phyloP scores from a whole-genome alignment of 805 yeast species.

The Wickerhamiella occidentalis region DNA sequence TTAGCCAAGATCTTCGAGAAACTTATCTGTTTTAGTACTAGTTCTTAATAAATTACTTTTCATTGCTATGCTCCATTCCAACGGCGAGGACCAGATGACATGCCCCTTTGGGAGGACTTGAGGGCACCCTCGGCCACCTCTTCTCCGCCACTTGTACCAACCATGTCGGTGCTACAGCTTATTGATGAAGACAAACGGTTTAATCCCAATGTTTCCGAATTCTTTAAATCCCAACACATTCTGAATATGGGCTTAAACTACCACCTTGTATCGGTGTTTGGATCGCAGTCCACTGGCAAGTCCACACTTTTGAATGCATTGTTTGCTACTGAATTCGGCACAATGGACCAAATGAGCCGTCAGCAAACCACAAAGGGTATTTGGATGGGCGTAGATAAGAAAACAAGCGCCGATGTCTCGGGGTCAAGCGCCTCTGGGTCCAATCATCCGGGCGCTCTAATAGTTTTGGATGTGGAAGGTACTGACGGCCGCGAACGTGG shows the following conservation, averaged over 20 bases:
- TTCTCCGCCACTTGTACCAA: not conserved
- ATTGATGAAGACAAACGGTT: constrained; percentile 50
- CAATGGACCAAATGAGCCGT: constrained; percentile 77
- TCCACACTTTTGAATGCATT: constrained; percentile 78
- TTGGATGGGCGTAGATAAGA: constrained; percentile 51
- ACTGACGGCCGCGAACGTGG: constrained; percentile 97
- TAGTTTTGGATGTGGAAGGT: constrained; percentile 94
- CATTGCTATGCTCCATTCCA: too few relatives aligned
- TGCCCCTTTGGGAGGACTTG: not conserved
- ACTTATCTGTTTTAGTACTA: too few relatives aligned
- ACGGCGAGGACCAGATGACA: too few relatives aligned
- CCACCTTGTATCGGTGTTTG: constrained; percentile 90
- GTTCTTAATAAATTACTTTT: too few relatives aligned
- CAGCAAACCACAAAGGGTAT: constrained; percentile 87
- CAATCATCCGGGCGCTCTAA: constrained; percentile 7
- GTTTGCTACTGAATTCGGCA: constrained; percentile 80
- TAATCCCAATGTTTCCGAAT: constrained; percentile 29
- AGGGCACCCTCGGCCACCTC: not conserved
- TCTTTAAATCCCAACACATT: constrained; percentile 21
- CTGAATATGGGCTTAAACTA: constrained; percentile 49
- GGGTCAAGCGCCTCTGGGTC: not conserved
- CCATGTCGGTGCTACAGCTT: constrained; percentile 33
- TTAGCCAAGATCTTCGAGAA: too few relatives aligned
- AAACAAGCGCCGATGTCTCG: not conserved
- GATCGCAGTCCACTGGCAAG: constrained; percentile 94